Percentiles rank a stretch among this genome's conserved stretches.
Conservation (phyloP, 768 basidiomycete species). For the Boletus rubroflammeus region DNA sequence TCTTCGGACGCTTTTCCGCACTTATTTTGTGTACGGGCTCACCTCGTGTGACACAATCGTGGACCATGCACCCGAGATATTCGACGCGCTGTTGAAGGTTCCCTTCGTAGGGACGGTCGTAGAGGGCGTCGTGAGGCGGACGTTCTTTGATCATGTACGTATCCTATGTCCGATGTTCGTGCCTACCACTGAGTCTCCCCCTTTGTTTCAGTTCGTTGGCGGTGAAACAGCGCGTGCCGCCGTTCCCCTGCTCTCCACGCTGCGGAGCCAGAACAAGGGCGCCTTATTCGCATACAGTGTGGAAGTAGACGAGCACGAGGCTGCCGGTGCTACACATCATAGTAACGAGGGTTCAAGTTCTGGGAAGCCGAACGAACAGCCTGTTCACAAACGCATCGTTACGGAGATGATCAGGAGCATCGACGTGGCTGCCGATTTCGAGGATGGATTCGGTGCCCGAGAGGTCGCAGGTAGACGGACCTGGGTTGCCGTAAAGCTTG, state of each 20-base stretch:
- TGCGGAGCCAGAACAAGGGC: constrained; percentile 70
- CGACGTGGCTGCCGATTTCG: constrained; percentile 78
- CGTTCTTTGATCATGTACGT: constrained; percentile 82
- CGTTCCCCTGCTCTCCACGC: constrained; percentile 55
- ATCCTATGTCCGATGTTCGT: background rate
- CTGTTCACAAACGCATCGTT: constrained; percentile 59
- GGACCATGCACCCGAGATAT: constrained; percentile 65
- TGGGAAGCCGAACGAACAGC: constrained; percentile 16
- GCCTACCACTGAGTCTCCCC: background rate
- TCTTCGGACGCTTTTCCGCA: constrained; percentile 49
- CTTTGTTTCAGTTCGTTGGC: constrained; percentile 70
- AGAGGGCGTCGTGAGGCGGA: constrained; percentile 65
- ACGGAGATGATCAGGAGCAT: constrained; percentile 75
- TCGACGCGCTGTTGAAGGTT: constrained; percentile 48
- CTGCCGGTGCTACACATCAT: constrained; percentile 28
- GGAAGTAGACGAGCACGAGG: constrained; percentile 68
- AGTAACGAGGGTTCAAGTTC: background rate
- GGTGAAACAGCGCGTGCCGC: constrained; percentile 75
- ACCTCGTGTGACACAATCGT: constrained; percentile 76
- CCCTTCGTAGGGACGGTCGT: constrained; percentile 59
- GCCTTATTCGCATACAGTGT: constrained; percentile 80
- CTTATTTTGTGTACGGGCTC: constrained; percentile 80
- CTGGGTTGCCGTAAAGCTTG: constrained; percentile 86
- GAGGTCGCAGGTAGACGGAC: constrained; percentile 48
- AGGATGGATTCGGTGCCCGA: constrained; percentile 41